phyloP scores from a whole-genome alignment of 2,329 filamentous ascomycete genomes.

The Alternaria burnsii region DNA sequence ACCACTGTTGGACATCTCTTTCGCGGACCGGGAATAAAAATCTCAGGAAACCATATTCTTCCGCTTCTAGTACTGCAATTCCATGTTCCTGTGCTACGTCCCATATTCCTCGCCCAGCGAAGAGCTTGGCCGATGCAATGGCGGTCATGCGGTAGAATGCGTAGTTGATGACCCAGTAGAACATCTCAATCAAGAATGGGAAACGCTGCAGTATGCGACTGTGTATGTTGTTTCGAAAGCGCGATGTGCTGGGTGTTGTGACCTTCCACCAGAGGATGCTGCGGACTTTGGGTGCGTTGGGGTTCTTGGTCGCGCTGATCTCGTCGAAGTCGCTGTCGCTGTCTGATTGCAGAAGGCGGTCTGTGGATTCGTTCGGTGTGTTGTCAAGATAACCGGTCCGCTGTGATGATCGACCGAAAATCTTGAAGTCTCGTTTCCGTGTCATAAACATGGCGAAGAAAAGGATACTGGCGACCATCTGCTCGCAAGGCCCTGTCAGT shows the following conservation, averaged over 20 bases:
- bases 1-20: slow-evolving; percentile 64
- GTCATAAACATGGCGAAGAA: slow-evolving; percentile 60
- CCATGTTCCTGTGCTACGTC: slow-evolving; percentile 65
- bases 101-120: slow-evolving; percentile 63
- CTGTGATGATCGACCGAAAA: slow-evolving; percentile 46
- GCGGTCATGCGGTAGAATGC: slow-evolving; percentile 70
- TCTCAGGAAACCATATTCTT: slow-evolving; percentile 60
- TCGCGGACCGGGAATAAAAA: slow-evolving; percentile 64
- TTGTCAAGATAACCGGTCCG: slow-evolving; percentile 47
- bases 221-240: slow-evolving; percentile 68
- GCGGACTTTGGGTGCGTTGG: slow-evolving; percentile 57
- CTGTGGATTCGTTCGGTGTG: slow-evolving; percentile 49
- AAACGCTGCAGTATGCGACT: slow-evolving; percentile 72
- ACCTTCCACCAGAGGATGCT: slow-evolving; percentile 61
- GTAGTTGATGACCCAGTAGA: slow-evolving; percentile 75
- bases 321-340: slow-evolving; percentile 50
- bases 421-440: slow-evolving; percentile 55
- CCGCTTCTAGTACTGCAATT: slow-evolving; percentile 63
- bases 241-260: slow-evolving; percentile 66
- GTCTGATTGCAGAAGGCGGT: slow-evolving; percentile 52
- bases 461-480: slow-evolving; percentile 62
- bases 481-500: slow-evolving; percentile 14
- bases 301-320: slow-evolving; percentile 50
- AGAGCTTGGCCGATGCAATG: slow-evolving; percentile 60
- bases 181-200: slow-evolving; percentile 76